phyloP scores from a whole-genome alignment of 2,329 filamentous ascomycete genomes.

The Colletotrichum zoysiae region DNA sequence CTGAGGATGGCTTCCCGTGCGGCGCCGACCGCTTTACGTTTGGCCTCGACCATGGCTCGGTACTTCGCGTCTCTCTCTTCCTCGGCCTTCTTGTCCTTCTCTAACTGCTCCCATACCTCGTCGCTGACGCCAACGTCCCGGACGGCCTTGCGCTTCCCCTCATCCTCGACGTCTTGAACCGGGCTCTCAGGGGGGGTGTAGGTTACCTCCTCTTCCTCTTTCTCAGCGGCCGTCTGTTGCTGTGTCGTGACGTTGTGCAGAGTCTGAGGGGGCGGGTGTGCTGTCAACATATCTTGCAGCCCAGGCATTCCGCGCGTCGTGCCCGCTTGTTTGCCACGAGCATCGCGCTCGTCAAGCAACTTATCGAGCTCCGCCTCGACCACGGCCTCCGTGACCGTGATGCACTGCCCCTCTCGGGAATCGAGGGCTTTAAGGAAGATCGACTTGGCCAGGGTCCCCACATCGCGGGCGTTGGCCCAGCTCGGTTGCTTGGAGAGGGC shows the following conservation, averaged over 20 bases:
- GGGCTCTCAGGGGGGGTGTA: not conserved
- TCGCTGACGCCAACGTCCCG: constrained; percentile 72
- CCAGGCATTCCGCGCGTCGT: not conserved
- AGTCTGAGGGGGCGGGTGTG: not conserved
- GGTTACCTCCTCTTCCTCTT: constrained; percentile 24
- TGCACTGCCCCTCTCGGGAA: not conserved
- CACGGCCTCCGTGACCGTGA: constrained; percentile 43
- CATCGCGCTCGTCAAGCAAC: constrained; percentile 45
- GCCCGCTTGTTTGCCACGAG: not conserved
- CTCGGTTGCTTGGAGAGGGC: constrained; percentile 57
- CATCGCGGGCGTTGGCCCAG: constrained; percentile 75
- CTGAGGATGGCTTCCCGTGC: constrained; percentile 53
- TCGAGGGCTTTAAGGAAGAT: constrained; percentile 60
- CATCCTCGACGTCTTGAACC: constrained; percentile 24
- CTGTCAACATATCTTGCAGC: not conserved
- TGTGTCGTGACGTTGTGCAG: constrained; percentile 13
- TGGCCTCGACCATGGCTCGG: constrained; percentile 49
- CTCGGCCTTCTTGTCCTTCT: constrained; percentile 52
- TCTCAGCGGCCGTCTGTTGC: not conserved
- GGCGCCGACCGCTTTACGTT: constrained; percentile 46
- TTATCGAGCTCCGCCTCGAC: constrained; percentile 43
- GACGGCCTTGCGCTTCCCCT: constrained; percentile 23
- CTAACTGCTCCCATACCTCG: constrained; percentile 71
- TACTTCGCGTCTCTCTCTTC: constrained; percentile 54
- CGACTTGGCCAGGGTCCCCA: constrained; percentile 64